Base-by-base conservation (phyloP, 2,329 filamentous ascomycete species). In the Aureobasidium pullulans region DNA sequence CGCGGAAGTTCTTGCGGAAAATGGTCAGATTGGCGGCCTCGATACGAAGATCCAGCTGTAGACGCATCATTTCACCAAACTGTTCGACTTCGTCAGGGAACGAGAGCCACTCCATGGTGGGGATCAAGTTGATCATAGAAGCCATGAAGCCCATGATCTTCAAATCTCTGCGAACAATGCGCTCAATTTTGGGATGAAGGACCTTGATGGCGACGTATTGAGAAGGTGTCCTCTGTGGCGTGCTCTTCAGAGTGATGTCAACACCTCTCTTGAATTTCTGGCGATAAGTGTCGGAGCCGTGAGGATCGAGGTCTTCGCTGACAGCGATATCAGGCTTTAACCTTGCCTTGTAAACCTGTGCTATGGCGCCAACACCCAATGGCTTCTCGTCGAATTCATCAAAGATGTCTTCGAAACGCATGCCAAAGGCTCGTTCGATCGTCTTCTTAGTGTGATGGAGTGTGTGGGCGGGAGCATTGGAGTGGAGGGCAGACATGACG, bases 51-150 rank as follows among this genome's bases (percentile, higher is more conserved):
- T 99, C 94, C 2, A 99, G 80, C 71, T 99, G 94, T n/a, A 97
- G 78, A 67, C 87, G 87, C 94, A 99, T 99, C 94, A 99, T 99
- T 70, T 95, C 89, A 28, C 92, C 93, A 69, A 99, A 99, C 68
- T 97, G 91, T 13, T 81, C 76, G 3, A 97, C 94, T 71, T 99
- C 94, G 66, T 96, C 93, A 0, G 94, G 94, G 8, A 99, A 84
- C 0, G 93, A 96, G 6, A 99, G 80, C 94, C 94, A 99, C 73
- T 97, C 90, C 69, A 99, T 94, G 0, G 92, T 96, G 0, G 94
- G 94, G 34, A 99, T 87, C 1, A 82, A 76, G 72, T 97, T 96
- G 65, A 99, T 85, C 6, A 88, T 69, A 0, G 84, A 81, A 15
- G 94, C 94, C 69, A 99, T 96, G 75, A 96, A 90, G 8, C 78